A percentile compares a stretch with the other conserved stretches of the same genome.
These are phyloP conservation scores for Clarireedia paspali DNA, from an alignment of 2,329 filamentous ascomycete genomes.

Conservation along the genomic window DNA sequence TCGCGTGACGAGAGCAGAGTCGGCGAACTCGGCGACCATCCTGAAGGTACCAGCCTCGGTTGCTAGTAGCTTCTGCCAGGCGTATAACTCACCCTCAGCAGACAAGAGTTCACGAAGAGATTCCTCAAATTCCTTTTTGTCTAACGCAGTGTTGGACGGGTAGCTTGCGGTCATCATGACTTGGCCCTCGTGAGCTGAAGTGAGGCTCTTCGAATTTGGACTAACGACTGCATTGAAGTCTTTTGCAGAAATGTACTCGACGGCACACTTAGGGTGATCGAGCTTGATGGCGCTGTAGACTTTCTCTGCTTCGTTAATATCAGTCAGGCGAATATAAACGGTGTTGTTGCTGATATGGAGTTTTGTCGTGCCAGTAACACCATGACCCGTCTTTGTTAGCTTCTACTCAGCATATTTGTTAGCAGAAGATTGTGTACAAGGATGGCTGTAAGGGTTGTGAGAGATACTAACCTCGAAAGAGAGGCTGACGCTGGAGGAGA, in stretches of 20 bases:
- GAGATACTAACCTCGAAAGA: constrained; percentile 17
- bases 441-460: not conserved
- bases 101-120: constrained; percentile 37
- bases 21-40: constrained; percentile 46
- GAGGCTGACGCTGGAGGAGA: constrained; percentile 13
- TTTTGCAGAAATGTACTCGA: constrained; percentile 22
- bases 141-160: constrained; percentile 17
- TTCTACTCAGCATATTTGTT: constrained; percentile 10
- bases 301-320: constrained; percentile 20
- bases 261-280: constrained; percentile 15
- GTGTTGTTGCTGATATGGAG: constrained; percentile 14
- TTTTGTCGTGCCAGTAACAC: constrained; percentile 7
- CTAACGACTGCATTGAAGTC: constrained; percentile 15
- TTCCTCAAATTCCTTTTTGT: constrained; percentile 30
- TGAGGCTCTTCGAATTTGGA: constrained; percentile 11
- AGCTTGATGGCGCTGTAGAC: constrained; percentile 20
- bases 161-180: constrained; percentile 42
- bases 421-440: not conserved
- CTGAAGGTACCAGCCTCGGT: constrained; percentile 38
- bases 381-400: constrained; percentile 11
- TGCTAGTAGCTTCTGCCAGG: constrained; percentile 36
- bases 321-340: constrained; percentile 16
- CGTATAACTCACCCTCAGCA: constrained; percentile 44
- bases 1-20: constrained; percentile 36
- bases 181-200: constrained; percentile 47